Percentiles rank a stretch among this genome's conserved stretches.
These are phyloP conservation scores for Aureobasidium subglaciale DNA, from an alignment of 2,329 filamentous ascomycete species.

Conservation along the genomic window DNA sequence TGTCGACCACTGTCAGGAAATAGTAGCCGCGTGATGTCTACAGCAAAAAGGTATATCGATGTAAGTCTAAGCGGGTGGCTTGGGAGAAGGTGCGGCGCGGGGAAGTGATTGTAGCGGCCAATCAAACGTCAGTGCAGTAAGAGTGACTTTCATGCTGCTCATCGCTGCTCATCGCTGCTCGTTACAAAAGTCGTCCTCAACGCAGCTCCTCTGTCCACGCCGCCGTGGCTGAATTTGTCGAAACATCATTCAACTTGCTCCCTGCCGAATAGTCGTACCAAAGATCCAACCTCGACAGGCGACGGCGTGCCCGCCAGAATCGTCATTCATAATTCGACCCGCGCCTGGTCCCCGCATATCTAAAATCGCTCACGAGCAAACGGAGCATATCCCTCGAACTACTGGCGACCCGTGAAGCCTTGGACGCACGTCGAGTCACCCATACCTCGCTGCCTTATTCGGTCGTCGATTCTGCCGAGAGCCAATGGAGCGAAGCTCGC, in stretches of 20 bases:
- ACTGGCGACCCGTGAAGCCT: neutral
- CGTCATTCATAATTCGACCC: neutral
- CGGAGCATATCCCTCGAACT: neutral
- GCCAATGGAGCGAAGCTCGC: conserved; percentile 11
- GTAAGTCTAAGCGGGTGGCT: conserved; percentile 8
- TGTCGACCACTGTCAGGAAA: neutral
- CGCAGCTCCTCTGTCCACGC: neutral
- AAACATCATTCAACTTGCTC: neutral
- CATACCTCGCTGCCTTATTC: neutral
- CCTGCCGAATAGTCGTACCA: neutral
- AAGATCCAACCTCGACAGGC: conserved; percentile 3
- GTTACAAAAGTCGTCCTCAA: conserved; percentile 4
- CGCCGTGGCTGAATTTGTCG: conserved; percentile 3
- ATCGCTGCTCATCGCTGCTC: too few species aligned
- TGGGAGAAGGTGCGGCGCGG: neutral
- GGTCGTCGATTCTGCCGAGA: conserved; percentile 1
- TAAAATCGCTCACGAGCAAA: conserved; percentile 7
- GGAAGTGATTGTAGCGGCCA: conserved; percentile 12
- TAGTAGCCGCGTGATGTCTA: conserved; percentile 4
- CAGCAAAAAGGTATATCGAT: neutral
- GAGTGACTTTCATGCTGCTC: neutral
- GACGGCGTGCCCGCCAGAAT: conserved; percentile 11
- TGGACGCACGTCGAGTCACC: neutral
- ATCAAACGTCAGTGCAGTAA: conserved; percentile 2
- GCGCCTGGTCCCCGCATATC: neutral